Evolutionary conservation across 2,329 filamentous ascomycete species (phyloP).

Genomic region (Alternaria arbusti): DNA sequence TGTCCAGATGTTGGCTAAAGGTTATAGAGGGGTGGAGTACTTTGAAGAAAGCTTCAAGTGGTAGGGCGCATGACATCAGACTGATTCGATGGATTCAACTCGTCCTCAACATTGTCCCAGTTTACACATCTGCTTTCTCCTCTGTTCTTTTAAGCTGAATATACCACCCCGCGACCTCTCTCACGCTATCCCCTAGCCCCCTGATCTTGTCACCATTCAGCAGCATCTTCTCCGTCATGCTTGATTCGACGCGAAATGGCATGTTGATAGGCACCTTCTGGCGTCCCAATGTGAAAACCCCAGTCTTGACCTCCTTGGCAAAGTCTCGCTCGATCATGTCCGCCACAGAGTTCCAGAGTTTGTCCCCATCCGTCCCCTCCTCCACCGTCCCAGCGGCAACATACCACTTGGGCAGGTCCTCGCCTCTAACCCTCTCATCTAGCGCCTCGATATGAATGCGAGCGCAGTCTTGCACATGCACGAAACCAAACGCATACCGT

Average conservation of each 20-base stretch:
- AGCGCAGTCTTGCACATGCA: conserved; percentile 41
- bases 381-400: conserved; percentile 35
- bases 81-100: background rate
- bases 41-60: conserved; percentile 59
- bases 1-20: conserved; percentile 39
- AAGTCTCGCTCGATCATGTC: conserved; percentile 30
- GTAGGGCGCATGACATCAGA: conserved; percentile 14
- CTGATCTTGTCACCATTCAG: conserved; percentile 26
- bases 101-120: background rate
- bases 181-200: conserved; percentile 31
- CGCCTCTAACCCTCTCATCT: conserved; percentile 19
- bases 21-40: conserved; percentile 48
- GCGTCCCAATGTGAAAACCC: conserved; percentile 31
- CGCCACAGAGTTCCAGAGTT: conserved; percentile 32
- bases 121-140: background rate
- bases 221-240: conserved; percentile 31
- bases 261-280: conserved; percentile 38
- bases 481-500: conserved; percentile 45
- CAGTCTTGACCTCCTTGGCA: conserved; percentile 18
- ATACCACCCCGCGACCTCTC: conserved; percentile 41
- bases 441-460: conserved; percentile 40
- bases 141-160: conserved; percentile 10
- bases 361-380: conserved; percentile 20
- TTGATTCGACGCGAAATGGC: conserved; percentile 41
- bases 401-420: conserved; percentile 34